phyloP scores from a whole-genome alignment of 2,329 filamentous ascomycete genomes.

The Hortaea sp. region DNA sequence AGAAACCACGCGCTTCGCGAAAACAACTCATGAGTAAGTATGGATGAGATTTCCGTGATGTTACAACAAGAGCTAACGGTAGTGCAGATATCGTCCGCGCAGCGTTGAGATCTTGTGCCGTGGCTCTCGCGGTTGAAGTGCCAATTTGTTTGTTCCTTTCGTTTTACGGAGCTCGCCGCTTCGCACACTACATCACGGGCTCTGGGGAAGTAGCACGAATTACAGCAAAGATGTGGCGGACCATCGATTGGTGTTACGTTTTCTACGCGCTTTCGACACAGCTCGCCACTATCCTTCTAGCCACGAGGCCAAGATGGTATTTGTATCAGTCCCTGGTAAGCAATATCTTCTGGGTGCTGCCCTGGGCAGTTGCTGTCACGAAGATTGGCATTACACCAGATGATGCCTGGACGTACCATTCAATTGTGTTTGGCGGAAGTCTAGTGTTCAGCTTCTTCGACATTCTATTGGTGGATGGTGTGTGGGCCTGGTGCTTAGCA shows the following conservation, averaged over 20 bases:
- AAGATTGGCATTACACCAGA: conserved; percentile 36
- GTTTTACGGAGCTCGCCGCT: conserved; percentile 43
- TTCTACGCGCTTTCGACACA: conserved; percentile 58
- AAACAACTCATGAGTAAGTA: conserved; percentile 9
- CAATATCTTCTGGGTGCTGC: conserved; percentile 59
- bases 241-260: conserved; percentile 52
- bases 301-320: conserved; percentile 57
- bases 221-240: conserved; percentile 55
- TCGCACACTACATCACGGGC: conserved; percentile 52
- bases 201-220: conserved; percentile 50
- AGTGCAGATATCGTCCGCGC: conserved; percentile 37
- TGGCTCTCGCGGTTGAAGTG: conserved; percentile 51
- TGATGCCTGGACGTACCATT: conserved; percentile 58
- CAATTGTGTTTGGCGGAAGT: conserved; percentile 57
- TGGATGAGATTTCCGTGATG: not conserved
- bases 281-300: conserved; percentile 53
- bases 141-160: conserved; percentile 55
- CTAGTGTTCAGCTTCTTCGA: conserved; percentile 57
- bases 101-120: conserved; percentile 41
- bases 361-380: conserved; percentile 57
- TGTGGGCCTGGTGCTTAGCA: conserved; percentile 45
- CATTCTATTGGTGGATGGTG: conserved; percentile 38
- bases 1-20: conserved; percentile 8
- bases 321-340: conserved; percentile 56
- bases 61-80: not conserved